Evolutionary conservation across 495 filamentous ascomycete genomes (phyloP).

Genomic region (Tirmania nivea): DNA sequence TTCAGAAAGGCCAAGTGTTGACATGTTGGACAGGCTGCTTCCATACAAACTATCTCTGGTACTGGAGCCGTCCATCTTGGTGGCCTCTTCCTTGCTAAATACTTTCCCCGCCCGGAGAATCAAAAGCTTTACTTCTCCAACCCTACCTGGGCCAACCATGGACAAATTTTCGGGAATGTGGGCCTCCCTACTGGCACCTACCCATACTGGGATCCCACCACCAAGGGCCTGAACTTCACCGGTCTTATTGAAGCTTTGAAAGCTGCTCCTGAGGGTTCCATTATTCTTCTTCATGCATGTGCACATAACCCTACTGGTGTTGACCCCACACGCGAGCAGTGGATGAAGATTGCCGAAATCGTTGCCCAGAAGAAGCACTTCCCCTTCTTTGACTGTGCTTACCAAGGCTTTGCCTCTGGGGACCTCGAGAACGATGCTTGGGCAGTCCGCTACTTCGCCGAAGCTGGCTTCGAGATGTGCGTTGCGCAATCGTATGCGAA

Average conservation of each 20-base stretch:
- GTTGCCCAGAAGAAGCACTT: conserved; percentile 62
- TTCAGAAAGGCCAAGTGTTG: not conserved
- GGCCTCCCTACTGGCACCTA: conserved; percentile 54
- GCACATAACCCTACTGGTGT: conserved; percentile 98
- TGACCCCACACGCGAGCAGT: conserved; percentile 83
- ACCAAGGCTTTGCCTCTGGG: conserved; percentile 94
- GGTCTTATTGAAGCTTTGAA: conserved; percentile 55
- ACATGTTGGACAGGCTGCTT: conserved; percentile 25
- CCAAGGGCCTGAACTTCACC: conserved; percentile 74
- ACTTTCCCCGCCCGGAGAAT: conserved; percentile 36
- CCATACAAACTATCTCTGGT: conserved; percentile 68
- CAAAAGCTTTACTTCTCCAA: conserved; percentile 70
- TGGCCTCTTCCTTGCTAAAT: conserved; percentile 62
- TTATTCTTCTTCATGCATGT: conserved; percentile 88
- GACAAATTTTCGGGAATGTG: conserved; percentile 95
- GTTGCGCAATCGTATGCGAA: conserved; percentile 95
- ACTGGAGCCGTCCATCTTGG: conserved; percentile 82
- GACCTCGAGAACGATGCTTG: conserved; percentile 66
- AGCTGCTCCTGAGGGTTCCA: conserved; percentile 48
- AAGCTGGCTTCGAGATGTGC: conserved; percentile 86
- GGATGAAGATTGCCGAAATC: conserved; percentile 64
- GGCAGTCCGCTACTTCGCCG: conserved; percentile 81
- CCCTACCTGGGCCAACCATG: conserved; percentile 96
- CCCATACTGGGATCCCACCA: conserved; percentile 76
- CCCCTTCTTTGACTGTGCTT: conserved; percentile 96